These are phyloP conservation scores for Aspergillus brunneoviolaceus DNA, from an alignment of 2,329 filamentous ascomycete genomes.

Conservation along the genomic window DNA sequence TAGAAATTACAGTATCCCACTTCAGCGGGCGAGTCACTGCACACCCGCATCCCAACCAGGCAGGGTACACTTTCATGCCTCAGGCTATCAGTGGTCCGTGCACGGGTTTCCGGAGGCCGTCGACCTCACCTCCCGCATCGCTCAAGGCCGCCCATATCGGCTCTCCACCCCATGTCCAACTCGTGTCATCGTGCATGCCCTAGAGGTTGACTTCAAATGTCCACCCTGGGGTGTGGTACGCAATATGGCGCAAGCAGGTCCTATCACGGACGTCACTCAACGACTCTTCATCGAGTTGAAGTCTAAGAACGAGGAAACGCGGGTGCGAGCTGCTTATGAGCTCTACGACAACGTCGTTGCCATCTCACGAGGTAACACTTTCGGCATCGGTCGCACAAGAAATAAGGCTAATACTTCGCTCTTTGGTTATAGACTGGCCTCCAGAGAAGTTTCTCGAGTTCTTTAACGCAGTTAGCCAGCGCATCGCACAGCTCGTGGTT, in stretches of 20 bases:
- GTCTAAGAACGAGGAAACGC: constrained; percentile 54
- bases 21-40: neutral
- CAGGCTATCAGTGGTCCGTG: constrained; percentile 27
- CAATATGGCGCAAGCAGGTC: constrained; percentile 50
- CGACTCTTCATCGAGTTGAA: constrained; percentile 58
- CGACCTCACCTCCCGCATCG: constrained; percentile 25
- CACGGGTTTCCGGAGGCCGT: constrained; percentile 23
- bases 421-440: constrained; percentile 62
- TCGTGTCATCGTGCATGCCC: constrained; percentile 25
- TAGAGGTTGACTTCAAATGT: constrained; percentile 41
- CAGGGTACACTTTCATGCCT: constrained; percentile 4
- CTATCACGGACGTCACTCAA: constrained; percentile 51
- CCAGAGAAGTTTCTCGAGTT: constrained; percentile 74
- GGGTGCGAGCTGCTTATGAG: constrained; percentile 50
- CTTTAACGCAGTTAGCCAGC: constrained; percentile 65
- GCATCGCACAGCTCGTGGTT: constrained; percentile 71
- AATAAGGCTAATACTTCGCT: constrained; percentile 14
- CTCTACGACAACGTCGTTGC: constrained; percentile 48
- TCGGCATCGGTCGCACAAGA: neutral
- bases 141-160: constrained; percentile 15
- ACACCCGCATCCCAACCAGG: neutral
- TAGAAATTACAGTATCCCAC: neutral
- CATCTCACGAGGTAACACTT: constrained; percentile 45
- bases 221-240: constrained; percentile 36
- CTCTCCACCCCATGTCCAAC: constrained; percentile 21